These are phyloP conservation scores for Xylaria longipes DNA, from an alignment of 495 filamentous ascomycete species.

Conservation along the genomic window DNA sequence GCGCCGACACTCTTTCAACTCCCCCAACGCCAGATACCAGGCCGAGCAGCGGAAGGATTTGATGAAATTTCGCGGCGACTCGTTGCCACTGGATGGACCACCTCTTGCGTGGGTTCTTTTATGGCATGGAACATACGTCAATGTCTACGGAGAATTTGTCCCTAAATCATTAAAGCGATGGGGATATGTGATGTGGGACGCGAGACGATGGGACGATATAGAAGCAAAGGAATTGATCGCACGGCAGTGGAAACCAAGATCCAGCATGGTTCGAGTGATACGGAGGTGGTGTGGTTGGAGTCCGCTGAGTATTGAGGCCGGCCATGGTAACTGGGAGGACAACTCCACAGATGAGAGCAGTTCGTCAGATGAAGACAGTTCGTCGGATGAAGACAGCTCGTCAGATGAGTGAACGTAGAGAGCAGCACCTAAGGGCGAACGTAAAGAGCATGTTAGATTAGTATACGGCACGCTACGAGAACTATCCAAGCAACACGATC, in stretches of 20 bases:
- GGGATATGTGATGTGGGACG: slow-evolving; percentile 12
- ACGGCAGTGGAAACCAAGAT: neutral
- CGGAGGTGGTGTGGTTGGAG: neutral
- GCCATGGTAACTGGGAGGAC: neutral
- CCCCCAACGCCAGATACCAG: neutral
- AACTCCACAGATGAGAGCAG: neutral
- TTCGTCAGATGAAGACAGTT: neutral
- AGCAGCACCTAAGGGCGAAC: neutral
- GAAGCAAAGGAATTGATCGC: neutral
- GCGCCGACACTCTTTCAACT: neutral
- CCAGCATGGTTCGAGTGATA: neutral
- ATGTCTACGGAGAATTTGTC: neutral
- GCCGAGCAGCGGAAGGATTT: neutral
- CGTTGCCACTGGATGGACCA: neutral
- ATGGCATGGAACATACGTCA: neutral
- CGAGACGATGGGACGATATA: neutral
- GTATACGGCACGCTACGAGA: neutral
- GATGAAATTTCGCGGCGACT: neutral
- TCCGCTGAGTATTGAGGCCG: neutral
- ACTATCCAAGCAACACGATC: neutral
- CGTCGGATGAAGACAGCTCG: neutral
- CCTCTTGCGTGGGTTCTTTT: neutral
- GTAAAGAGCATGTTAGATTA: neutral
- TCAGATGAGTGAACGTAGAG: neutral
- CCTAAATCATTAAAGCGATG: neutral